These are phyloP conservation scores for Beauveria sp. DNA, from an alignment of 2,329 filamentous ascomycete genomes.

Conservation along the genomic window DNA sequence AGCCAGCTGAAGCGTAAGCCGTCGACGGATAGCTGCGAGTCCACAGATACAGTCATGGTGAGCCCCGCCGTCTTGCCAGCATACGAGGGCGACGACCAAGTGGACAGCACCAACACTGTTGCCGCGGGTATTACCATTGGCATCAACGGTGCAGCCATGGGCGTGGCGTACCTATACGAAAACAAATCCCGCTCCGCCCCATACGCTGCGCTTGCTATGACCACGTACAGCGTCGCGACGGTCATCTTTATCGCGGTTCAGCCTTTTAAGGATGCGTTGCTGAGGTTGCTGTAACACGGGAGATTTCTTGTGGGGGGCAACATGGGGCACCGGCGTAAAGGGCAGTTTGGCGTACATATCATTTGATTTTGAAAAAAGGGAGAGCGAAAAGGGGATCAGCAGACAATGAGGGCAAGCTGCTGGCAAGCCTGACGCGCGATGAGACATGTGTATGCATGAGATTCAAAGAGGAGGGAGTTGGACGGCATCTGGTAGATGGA, in stretches of 20 bases:
- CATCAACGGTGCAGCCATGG: conserved; percentile 54
- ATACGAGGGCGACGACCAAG: not conserved
- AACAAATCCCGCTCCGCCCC: conserved; percentile 43
- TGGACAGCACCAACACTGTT: conserved; percentile 31
- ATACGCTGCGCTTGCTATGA: conserved; percentile 51
- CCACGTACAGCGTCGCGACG: conserved; percentile 47
- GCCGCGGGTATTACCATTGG: conserved; percentile 46
- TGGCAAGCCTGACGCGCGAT: not conserved
- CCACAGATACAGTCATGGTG: not conserved
- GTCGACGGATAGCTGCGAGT: not conserved
- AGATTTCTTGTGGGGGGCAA: too few species aligned
- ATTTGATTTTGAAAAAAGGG: not conserved
- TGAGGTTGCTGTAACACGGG: conserved; percentile 23
- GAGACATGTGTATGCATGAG: not conserved
- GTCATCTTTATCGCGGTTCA: conserved; percentile 45
- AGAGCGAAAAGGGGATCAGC: not conserved
- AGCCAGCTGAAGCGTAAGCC: conserved; percentile 12
- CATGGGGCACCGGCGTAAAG: too few species aligned
- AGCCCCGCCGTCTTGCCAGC: not conserved
- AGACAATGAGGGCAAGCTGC: not conserved
- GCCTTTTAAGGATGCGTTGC: conserved; percentile 34
- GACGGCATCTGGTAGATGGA: not conserved
- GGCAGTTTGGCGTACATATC: too few species aligned
- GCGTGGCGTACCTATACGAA: conserved; percentile 50
- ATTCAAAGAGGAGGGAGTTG: not conserved